These are phyloP conservation scores for Calonectria honghensis DNA, from an alignment of 2,329 filamentous ascomycete genomes.

Conservation along the genomic window DNA sequence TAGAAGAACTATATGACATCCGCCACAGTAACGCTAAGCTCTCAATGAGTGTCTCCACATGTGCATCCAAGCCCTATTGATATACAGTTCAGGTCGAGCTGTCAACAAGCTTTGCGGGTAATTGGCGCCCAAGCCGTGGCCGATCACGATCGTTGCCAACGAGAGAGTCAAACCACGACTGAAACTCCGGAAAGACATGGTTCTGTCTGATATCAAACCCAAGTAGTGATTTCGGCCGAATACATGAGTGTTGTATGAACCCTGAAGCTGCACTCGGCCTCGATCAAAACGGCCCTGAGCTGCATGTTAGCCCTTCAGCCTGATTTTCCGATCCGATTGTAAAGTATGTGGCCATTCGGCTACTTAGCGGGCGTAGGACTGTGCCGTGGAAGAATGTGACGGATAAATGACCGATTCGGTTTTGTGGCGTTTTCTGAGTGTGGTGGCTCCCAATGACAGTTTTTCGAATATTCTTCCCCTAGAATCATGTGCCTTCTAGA, in stretches of 20 bases:
- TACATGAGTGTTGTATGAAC: neutral
- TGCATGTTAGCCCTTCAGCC: neutral
- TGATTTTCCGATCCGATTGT: neutral
- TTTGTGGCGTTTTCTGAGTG: slow-evolving; percentile 4
- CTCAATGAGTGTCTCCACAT: no score
- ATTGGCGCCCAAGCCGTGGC: neutral
- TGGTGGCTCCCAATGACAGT: neutral
- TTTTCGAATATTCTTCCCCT: neutral
- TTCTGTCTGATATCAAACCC: neutral
- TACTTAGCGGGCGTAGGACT: neutral
- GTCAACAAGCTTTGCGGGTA: neutral
- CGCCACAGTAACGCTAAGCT: slow-evolving; percentile 5
- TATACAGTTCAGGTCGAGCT: neutral
- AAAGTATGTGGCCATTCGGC: neutral
- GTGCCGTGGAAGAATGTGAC: neutral
- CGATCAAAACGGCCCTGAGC: neutral
- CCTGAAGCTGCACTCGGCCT: neutral
- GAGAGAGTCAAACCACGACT: neutral
- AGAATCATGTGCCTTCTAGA: neutral
- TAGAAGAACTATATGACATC: slow-evolving; percentile 7
- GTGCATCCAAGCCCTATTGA: neutral
- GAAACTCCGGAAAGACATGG: neutral
- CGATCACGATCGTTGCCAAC: neutral
- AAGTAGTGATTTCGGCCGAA: neutral
- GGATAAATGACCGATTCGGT: neutral